Conservation (phyloP, 2,329 filamentous ascomycete species). For the Celoporthe dispersa region DNA sequence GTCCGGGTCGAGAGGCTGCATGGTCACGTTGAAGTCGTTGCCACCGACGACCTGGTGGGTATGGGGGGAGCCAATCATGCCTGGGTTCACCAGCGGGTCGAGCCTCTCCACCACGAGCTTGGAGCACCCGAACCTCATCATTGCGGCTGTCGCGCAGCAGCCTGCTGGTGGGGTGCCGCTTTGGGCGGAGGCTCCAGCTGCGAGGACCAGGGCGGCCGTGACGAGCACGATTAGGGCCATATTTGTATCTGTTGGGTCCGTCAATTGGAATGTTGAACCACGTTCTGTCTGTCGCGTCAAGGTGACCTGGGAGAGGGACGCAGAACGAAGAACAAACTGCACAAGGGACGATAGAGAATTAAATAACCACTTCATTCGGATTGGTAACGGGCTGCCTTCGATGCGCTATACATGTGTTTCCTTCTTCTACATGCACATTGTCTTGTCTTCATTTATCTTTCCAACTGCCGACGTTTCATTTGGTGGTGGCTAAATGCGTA, state of each 20-base stretch:
- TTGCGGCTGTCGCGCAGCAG: slow-evolving; percentile 22
- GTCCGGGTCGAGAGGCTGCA: slow-evolving; percentile 34
- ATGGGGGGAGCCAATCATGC: slow-evolving; percentile 41
- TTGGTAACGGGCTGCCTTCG: neutral
- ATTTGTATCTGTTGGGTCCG: neutral
- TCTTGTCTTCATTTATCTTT: neutral
- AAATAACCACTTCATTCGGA: neutral
- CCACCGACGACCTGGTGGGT: slow-evolving; percentile 46
- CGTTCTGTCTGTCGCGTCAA: neutral
- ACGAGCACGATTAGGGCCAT: neutral
- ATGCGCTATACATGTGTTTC: neutral
- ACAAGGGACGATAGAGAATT: neutral
- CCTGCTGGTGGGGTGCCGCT: neutral
- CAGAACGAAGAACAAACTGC: too few species aligned
- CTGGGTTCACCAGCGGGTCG: slow-evolving; percentile 42
- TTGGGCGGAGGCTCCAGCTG: neutral
- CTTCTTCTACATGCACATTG: neutral
- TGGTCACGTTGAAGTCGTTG: slow-evolving; percentile 46
- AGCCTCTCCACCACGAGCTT: slow-evolving; percentile 35
- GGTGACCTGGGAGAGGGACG: too few species aligned
- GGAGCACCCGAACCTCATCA: slow-evolving; percentile 35
- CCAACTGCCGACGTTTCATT: neutral
- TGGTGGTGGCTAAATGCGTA: neutral
- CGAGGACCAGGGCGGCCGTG: neutral
- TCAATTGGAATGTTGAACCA: neutral